Conservation (phyloP, 2,329 filamentous ascomycete genomes). For the Botrytis squamosa region DNA sequence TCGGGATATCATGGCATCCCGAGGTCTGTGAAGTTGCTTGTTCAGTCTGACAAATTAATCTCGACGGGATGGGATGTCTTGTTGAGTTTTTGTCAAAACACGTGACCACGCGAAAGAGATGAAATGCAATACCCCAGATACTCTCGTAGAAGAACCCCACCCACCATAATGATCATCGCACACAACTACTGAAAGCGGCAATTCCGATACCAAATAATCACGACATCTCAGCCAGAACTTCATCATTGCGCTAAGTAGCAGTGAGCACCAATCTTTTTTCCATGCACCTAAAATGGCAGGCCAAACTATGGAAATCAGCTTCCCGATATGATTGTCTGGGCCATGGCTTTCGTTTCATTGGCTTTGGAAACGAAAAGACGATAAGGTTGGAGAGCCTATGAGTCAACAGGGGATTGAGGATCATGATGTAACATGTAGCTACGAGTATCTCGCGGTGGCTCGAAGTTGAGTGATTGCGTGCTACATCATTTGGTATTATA, state of each 20-base stretch:
- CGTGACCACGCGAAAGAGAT: neutral
- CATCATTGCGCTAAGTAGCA: conserved; percentile 22
- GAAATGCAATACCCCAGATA: neutral
- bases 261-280: conserved; percentile 1
- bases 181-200: conserved; percentile 1
- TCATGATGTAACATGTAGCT: conserved; percentile 3
- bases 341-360: neutral
- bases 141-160: neutral
- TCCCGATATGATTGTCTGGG: neutral
- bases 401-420: neutral
- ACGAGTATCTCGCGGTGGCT: neutral
- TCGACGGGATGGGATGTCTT: neutral
- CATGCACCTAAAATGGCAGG: neutral
- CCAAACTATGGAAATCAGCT: neutral
- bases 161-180: neutral
- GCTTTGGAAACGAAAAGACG: neutral
- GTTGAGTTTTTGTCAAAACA: neutral
- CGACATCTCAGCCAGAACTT: conserved; percentile 21
- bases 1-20: no score
- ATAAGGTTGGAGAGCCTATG: neutral
- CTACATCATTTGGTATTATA: neutral
- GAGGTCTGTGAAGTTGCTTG: neutral
- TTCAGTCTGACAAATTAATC: neutral
- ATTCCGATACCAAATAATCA: conserved; percentile 2
- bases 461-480: neutral